These are phyloP conservation scores for Fusarium phyllophilum DNA, from an alignment of 2,329 filamentous ascomycete genomes.

Conservation along the genomic window DNA sequence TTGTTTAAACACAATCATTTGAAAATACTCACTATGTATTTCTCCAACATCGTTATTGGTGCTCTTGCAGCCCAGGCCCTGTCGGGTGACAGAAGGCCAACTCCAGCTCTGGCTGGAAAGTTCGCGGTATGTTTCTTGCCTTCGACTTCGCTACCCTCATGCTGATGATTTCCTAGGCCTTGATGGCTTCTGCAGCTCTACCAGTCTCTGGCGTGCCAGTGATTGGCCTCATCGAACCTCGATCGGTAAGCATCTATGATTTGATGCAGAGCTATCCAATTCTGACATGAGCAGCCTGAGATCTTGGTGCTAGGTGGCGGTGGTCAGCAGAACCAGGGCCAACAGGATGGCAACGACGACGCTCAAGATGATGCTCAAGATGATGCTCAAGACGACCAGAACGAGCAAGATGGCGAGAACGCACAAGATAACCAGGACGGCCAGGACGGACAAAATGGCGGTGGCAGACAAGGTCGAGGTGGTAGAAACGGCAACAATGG, in stretches of 20 bases:
- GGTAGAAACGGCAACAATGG: background rate
- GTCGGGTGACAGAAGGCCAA: background rate
- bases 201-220: conserved; percentile 7
- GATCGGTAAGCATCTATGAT: background rate
- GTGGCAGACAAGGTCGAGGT: background rate
- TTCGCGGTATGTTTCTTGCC: background rate
- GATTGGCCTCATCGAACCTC: conserved; percentile 15
- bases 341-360: background rate
- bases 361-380: background rate
- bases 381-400: background rate
- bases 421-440: background rate
- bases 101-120: background rate
- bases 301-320: background rate
- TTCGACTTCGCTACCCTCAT: fast-evolving
- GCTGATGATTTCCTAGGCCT: background rate
- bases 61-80: conserved; percentile 20
- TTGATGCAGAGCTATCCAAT: fast-evolving
- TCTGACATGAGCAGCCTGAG: background rate
- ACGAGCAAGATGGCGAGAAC: background rate
- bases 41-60: conserved; percentile 21
- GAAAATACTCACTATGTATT: background rate
- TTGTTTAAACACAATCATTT: background rate
- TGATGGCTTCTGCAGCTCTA: conserved; percentile 23
- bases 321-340: background rate
- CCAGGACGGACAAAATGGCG: background rate